Evolutionary conservation across 2,329 filamentous ascomycete species (phyloP).

Genomic region (Metarhizium brunneum): DNA sequence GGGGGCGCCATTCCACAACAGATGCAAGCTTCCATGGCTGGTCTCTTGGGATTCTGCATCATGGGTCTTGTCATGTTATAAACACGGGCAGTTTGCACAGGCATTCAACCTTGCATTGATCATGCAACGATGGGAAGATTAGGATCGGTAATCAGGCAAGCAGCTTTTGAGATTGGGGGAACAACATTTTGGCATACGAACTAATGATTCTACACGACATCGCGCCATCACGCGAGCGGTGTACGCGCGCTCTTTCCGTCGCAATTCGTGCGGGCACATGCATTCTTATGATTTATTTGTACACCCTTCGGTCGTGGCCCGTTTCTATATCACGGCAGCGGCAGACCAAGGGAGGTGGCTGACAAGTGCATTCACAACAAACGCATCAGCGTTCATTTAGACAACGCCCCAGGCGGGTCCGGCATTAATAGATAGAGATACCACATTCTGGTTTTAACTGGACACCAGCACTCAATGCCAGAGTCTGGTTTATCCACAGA

Average conservation of each 20-base stretch:
- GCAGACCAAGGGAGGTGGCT: neutral
- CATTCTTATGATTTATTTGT: neutral
- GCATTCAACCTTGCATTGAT: neutral
- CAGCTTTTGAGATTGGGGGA: neutral
- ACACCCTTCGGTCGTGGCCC: neutral
- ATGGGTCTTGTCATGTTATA: constrained; percentile 26
- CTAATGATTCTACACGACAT: constrained; percentile 5
- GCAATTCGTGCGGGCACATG: neutral
- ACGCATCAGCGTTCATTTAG: constrained; percentile 6
- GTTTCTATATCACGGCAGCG: neutral
- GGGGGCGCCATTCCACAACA: constrained; percentile 23
- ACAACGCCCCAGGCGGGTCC: constrained; percentile 11
- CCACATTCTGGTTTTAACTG: constrained; percentile 6
- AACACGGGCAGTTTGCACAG: neutral
- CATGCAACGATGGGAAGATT: neutral
- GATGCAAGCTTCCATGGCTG: constrained; percentile 24
- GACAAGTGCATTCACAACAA: neutral
- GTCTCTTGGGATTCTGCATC: constrained; percentile 27
- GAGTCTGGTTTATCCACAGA: neutral
- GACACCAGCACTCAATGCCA: neutral
- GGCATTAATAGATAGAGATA: constrained; percentile 14
- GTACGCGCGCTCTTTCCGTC: neutral
- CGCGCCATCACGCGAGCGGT: constrained; percentile 2
- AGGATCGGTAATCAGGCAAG: neutral
- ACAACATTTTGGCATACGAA: constrained; percentile 4